These are phyloP conservation scores for Mycena capillaripes DNA, from an alignment of 768 basidiomycete genomes.

Conservation along the genomic window DNA sequence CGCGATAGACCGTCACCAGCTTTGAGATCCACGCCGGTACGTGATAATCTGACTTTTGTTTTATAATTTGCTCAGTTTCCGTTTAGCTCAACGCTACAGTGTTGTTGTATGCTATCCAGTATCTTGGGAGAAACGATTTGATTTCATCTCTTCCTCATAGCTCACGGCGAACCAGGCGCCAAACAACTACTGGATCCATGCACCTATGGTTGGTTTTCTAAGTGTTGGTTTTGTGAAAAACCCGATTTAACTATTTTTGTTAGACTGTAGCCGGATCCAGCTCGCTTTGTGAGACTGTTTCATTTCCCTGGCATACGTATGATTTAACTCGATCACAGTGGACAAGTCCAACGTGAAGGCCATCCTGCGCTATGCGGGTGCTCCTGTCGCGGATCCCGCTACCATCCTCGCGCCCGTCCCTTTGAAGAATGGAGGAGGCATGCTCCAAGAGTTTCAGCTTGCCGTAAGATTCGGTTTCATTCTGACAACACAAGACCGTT, in stretches of 20 bases:
- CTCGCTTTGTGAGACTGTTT: neutral
- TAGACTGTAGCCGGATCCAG: conserved; percentile 11
- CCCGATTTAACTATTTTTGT: neutral
- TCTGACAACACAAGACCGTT: neutral
- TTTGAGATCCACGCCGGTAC: conserved; percentile 49
- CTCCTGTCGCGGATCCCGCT: conserved; percentile 51
- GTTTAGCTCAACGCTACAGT: conserved; percentile 27
- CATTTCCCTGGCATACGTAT: neutral
- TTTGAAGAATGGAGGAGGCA: neutral
- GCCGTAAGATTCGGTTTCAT: neutral
- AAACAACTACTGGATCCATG: conserved; percentile 58
- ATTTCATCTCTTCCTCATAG: neutral
- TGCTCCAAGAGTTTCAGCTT: conserved; percentile 34
- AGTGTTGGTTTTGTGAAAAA: neutral
- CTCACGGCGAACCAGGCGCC: conserved; percentile 48
- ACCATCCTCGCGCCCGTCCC: conserved; percentile 2
- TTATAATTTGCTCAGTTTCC: conserved; percentile 29
- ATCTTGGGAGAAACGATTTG: no score
- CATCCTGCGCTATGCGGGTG: conserved; percentile 59
- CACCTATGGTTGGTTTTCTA: conserved; percentile 42
- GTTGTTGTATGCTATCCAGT: conserved; percentile 10
- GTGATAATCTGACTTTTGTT: conserved; percentile 34
- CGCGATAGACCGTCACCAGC: conserved; percentile 41
- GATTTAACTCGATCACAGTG: conserved; percentile 34
- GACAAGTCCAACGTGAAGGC: conserved; percentile 51